A percentile compares a stretch with the other conserved stretches of the same genome.
Evolutionary conservation across 1,284 basidiomycete species (phyloP).

Genomic region (Moniliophthora roreri): DNA sequence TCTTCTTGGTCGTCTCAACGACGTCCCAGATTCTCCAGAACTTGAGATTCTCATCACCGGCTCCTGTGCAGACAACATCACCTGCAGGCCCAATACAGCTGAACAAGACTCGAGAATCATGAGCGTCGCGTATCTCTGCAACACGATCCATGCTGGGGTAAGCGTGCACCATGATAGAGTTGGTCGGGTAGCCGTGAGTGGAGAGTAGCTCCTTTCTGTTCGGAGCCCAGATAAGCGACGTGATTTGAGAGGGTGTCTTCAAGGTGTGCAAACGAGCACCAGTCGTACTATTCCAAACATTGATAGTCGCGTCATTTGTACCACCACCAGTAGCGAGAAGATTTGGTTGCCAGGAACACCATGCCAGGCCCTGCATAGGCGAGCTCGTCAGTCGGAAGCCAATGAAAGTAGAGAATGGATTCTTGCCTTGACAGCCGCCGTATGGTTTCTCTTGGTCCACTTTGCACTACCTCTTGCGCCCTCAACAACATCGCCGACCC

Average conservation of each 20-base stretch:
- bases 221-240: conserved; percentile 87
- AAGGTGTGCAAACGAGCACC: conserved; percentile 86
- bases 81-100: conserved; percentile 86
- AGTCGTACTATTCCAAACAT: conserved; percentile 91
- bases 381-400: not conserved
- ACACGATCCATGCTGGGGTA: conserved; percentile 75
- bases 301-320: conserved; percentile 91
- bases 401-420: not conserved
- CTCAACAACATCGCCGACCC: conserved; percentile 65
- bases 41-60: conserved; percentile 93
- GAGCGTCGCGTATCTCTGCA: conserved; percentile 88
- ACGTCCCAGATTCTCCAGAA: conserved; percentile 85
- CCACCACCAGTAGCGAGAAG: conserved; percentile 94
- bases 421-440: conserved; percentile 87
- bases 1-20: conserved; percentile 53
- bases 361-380: conserved; percentile 76
- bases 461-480: conserved; percentile 69
- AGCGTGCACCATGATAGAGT: conserved; percentile 65
- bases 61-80: conserved; percentile 86
- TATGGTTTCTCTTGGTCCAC: conserved; percentile 94
- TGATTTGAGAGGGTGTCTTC: conserved; percentile 88
- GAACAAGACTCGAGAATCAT: conserved; percentile 87
- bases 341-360: conserved; percentile 96
- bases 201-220: conserved; percentile 90
- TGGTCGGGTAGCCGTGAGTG: conserved; percentile 91